Percentiles rank a stretch among this genome's conserved stretches.
phyloP scores from a whole-genome alignment of 768 basidiomycete genomes.

The Lanmaoa rubissima region DNA sequence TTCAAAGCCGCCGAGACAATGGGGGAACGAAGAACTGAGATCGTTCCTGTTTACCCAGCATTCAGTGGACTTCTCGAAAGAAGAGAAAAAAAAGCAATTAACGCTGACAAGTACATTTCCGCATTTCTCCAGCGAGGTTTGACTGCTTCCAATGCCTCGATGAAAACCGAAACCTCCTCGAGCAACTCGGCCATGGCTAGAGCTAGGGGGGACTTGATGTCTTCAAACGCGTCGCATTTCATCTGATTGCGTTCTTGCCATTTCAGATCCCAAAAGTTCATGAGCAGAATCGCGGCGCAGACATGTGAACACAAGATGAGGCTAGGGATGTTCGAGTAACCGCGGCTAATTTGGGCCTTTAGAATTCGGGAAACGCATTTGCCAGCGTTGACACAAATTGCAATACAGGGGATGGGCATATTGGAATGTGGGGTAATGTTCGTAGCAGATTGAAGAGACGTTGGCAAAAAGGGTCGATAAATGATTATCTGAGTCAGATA shows the following conservation, averaged over 20 bases:
- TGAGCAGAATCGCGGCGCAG: conserved; percentile 51
- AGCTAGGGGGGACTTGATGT: conserved; percentile 31
- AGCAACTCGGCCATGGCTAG: conserved; percentile 32
- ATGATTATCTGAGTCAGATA: conserved; percentile 64
- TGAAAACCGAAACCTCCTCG: conserved; percentile 28
- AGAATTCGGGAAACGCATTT: conserved; percentile 60
- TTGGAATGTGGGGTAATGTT: conserved; percentile 26
- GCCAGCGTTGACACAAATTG: conserved; percentile 59
- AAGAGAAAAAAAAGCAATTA: not conserved
- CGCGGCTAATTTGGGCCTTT: conserved; percentile 46
- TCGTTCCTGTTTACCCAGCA: conserved; percentile 24
- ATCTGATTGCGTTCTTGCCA: conserved; percentile 40
- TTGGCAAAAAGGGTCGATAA: conserved; percentile 65
- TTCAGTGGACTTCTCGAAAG: conserved; percentile 34
- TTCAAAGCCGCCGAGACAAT: conserved; percentile 23
- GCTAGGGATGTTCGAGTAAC: conserved; percentile 42
- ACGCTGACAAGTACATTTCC: conserved; percentile 38
- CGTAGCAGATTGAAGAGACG: conserved; percentile 30
- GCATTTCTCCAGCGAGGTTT: conserved; percentile 33
- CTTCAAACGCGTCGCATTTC: conserved; percentile 21
- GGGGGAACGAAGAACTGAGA: conserved; percentile 29
- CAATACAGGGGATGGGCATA: conserved; percentile 50
- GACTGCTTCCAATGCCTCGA: conserved; percentile 27
- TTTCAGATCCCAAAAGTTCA: conserved; percentile 59
- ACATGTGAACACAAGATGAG: conserved; percentile 48